Percentiles rank a stretch among this genome's conserved stretches.
These are phyloP conservation scores for Bipolaris cookei DNA, from an alignment of 2,329 filamentous ascomycete species.

Conservation along the genomic window DNA sequence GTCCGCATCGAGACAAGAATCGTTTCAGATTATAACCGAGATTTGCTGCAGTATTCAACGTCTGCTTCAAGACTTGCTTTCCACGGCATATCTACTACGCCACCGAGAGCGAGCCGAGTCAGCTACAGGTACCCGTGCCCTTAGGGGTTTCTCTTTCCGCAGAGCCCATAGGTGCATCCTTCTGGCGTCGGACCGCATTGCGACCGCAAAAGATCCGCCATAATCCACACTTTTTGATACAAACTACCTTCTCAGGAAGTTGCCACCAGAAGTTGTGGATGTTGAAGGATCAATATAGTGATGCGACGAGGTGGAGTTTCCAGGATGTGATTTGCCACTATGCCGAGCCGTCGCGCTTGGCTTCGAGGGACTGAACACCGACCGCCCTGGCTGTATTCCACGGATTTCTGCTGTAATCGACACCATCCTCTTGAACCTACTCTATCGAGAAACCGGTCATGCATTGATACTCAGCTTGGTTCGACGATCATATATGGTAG, in stretches of 20 bases:
- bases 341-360: conserved; percentile 8
- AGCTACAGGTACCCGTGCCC: conserved; percentile 2
- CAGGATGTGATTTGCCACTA: conserved; percentile 13
- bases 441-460: conserved; percentile 4
- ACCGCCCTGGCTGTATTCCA: conserved; percentile 9
- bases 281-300: conserved; percentile 4
- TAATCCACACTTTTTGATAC: conserved; percentile 15
- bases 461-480: not conserved
- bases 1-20: conserved; percentile 10
- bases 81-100: not conserved
- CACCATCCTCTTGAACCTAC: conserved; percentile 12
- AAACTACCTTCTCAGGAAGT: conserved; percentile 19
- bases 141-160: conserved; percentile 7
- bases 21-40: conserved; percentile 4
- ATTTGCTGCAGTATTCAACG: conserved; percentile 12
- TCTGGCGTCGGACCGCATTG: conserved; percentile 15
- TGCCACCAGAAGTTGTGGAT: conserved; percentile 11
- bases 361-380: conserved; percentile 12
- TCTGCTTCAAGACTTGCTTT: conserved; percentile 1
- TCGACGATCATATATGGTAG: not conserved
- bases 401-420: conserved; percentile 18
- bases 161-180: conserved; percentile 1
- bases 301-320: conserved; percentile 4
- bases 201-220: conserved; percentile 20
- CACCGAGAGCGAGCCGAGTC: conserved; percentile 8